Conservation (phyloP, 805 yeast species). For the Limtongozyma cylindracea region DNA sequence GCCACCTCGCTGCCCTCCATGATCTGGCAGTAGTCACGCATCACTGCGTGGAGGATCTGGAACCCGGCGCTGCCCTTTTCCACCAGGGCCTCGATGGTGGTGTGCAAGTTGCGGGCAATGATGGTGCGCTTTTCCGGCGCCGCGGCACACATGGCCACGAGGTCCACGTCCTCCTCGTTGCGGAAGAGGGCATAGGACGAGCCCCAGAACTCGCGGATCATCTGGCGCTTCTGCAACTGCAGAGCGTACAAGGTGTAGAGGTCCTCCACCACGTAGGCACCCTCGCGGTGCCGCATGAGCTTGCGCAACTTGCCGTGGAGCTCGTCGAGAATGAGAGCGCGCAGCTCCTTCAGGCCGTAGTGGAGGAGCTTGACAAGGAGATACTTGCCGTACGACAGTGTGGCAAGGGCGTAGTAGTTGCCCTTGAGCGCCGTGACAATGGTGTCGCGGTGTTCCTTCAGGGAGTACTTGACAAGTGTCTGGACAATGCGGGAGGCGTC, state of each 20-base stretch:
- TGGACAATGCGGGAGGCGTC: conserved; percentile 94
- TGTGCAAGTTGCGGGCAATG: conserved; percentile 49
- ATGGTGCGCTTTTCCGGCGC: conserved; percentile 57
- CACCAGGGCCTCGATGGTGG: conserved; percentile 74
- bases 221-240: conserved; percentile 64
- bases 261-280: conserved; percentile 95
- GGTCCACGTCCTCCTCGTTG: too few relatives aligned
- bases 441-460: conserved; percentile 51
- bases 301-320: conserved; percentile 79
- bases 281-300: conserved; percentile 90
- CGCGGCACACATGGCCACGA: conserved; percentile 37
- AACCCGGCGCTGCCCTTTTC: conserved; percentile 93
- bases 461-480: conserved; percentile 68
- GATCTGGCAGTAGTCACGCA: conserved; percentile 66
- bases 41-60: conserved; percentile 87
- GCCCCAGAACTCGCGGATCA: conserved; percentile 94
- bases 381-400: conserved; percentile 86
- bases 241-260: conserved; percentile 66
- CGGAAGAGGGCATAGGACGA: conserved; percentile 80
- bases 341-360: conserved; percentile 68
- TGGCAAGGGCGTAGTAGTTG: conserved; percentile 57
- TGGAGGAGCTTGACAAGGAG: conserved; percentile 70
- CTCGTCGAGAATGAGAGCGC: conserved; percentile 56
- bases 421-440: conserved; percentile 52
- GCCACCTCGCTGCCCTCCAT: conserved; percentile 45